Percentiles rank a stretch among this genome's conserved stretches.
phyloP scores from a whole-genome alignment of 1,284 basidiomycete genomes.

The Ganoderma sp. region DNA sequence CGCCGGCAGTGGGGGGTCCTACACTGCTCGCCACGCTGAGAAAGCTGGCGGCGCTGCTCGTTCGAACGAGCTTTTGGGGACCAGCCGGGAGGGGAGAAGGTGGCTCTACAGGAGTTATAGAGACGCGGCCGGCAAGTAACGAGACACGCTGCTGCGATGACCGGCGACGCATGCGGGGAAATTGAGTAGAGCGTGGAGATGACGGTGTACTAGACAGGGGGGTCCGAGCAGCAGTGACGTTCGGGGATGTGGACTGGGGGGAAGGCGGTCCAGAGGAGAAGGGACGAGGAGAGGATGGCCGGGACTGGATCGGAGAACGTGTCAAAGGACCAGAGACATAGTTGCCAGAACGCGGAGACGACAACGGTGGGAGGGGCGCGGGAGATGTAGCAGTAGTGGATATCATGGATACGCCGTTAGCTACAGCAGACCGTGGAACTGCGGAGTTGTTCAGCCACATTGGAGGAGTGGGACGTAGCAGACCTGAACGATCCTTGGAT shows the following conservation, averaged over 20 bases:
- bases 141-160: constrained; percentile 85
- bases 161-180: constrained; percentile 67
- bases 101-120: constrained; percentile 72
- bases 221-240: constrained; percentile 32
- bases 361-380: constrained; percentile 30
- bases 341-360: constrained; percentile 28
- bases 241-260: constrained; percentile 32
- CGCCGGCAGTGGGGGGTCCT: constrained; percentile 64
- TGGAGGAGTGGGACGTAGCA: constrained; percentile 29
- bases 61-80: constrained; percentile 66
- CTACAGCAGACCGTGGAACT: constrained; percentile 30
- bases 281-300: constrained; percentile 41
- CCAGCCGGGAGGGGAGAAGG: constrained; percentile 62
- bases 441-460: constrained; percentile 36
- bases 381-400: constrained; percentile 29
- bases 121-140: constrained; percentile 78
- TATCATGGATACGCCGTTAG: constrained; percentile 26
- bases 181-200: constrained; percentile 40
- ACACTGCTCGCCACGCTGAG: constrained; percentile 65
- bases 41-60: constrained; percentile 64
- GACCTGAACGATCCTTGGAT: constrained; percentile 23
- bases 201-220: constrained; percentile 47
- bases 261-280: constrained; percentile 36
- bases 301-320: constrained; percentile 42
- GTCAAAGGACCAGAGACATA: constrained; percentile 40